Base-by-base conservation (phyloP, 1,284 basidiomycete genomes). In the Trichosporon sp. region DNA sequence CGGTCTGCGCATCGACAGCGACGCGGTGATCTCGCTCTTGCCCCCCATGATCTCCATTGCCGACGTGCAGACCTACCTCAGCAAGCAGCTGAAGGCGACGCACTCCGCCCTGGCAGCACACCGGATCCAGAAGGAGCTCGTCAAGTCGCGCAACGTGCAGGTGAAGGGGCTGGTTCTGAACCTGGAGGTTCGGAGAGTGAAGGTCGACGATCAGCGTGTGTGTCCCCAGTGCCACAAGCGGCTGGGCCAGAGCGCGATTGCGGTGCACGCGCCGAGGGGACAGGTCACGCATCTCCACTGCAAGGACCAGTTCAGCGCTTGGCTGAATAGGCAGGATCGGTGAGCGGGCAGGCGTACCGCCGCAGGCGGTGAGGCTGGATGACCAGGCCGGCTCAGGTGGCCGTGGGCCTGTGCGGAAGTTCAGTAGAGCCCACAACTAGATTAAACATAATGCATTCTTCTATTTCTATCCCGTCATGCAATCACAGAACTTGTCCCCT, bases 211-310 rank as follows among this genome's bases (percentile, higher is more conserved):
- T 80, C 91, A 89, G 81, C 88, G 96, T 75, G 93, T 97, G 92
- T 97, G 97, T 79, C 94, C 94, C 0, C 91, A 94, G 79, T 99
- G 96, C 82, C 92, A 96, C 80, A 98, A 98, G 79, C 89, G 96
- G 21, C 86, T 99, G 35, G 97, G 97, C 0, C 92, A 91, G 76
- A 96, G 93, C 72, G 95, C 97, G 48, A 94, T 99, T 76, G 94
- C 96, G 0, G 94, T 98, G 0, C 95, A 96, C 85, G 87, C 91
- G 16, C 95, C 94, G 4, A 78, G 93, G 67, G 94, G 94, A 2
- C 92, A 96, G 81, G 94, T 96, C 1, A 96, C 94, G 0, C 94
- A 96, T 84, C 93, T 96, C 80, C 92, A 95, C 76, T 97, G 94
- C 81, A 90, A 93, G 51, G 94, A 96, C 79, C 87, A 87, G 1